Percentiles rank a stretch among this genome's conserved stretches.
These are phyloP conservation scores for Backusella mclennaniae DNA, from an alignment of 192 early-diverging fungal species.

Conservation along the genomic window DNA sequence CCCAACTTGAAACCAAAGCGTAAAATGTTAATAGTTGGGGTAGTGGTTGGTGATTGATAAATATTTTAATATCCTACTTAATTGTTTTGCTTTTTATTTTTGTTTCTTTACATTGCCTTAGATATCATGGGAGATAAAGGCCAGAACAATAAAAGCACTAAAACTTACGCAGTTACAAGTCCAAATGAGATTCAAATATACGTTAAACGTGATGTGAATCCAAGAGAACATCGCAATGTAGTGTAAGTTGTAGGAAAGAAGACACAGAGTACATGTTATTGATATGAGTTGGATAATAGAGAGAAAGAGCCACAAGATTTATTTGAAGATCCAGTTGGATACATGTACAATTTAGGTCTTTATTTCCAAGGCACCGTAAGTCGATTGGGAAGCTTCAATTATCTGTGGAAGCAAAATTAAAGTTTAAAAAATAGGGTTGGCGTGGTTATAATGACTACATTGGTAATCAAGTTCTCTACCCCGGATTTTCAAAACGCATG, in stretches of 20 bases:
- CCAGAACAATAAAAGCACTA: background rate
- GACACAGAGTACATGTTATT: background rate
- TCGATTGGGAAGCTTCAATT: background rate
- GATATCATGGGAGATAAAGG: background rate
- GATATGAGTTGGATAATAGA: constrained; percentile 4
- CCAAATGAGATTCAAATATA: constrained; percentile 4
- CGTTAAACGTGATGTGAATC: constrained; percentile 11
- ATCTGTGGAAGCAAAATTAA: background rate
- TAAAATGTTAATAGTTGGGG: constrained; percentile 2
- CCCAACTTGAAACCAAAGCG: background rate
- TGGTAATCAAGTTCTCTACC: constrained; percentile 66
- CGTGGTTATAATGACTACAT: constrained; percentile 76
- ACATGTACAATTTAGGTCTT: constrained; percentile 56
- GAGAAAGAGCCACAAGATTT: constrained; percentile 53
- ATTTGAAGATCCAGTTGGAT: constrained; percentile 69
- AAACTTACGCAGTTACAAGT: background rate
- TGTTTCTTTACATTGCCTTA: background rate
- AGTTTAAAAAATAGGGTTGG: constrained; percentile 61
- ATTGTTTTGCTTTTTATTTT: background rate
- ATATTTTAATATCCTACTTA: background rate
- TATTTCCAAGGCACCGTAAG: constrained; percentile 60
- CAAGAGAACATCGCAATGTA: constrained; percentile 30
- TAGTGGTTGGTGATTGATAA: background rate
- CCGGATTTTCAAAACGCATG: constrained; percentile 64
- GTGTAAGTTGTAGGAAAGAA: constrained; percentile 22